phyloP scores from a whole-genome alignment of 1,139 yeast species.

The Schwanniomyces etchellsii region DNA sequence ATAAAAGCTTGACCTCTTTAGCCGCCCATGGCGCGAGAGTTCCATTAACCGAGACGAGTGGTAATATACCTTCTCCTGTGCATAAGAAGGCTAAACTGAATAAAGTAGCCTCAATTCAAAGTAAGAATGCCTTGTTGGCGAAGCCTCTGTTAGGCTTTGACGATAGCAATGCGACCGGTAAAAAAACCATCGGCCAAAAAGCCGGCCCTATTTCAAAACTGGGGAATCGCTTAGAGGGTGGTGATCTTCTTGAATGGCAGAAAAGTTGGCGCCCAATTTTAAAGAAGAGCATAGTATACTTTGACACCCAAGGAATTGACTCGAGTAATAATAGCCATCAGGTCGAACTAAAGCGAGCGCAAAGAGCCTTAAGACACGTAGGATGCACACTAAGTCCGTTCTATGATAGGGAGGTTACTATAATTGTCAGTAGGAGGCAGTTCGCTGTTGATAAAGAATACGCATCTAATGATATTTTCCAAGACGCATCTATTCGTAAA shows the following conservation, averaged over 20 bases:
- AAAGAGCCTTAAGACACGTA: slow-evolving; percentile 46
- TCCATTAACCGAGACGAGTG: slow-evolving; percentile 39
- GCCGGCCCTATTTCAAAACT: slow-evolving; percentile 5
- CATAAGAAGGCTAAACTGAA: slow-evolving; percentile 24
- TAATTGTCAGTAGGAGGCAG: slow-evolving; percentile 64
- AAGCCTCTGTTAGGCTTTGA: slow-evolving; percentile 6
- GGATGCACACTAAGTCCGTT: slow-evolving; percentile 70
- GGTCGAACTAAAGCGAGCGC: slow-evolving; percentile 50
- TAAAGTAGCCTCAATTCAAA: slow-evolving; percentile 3
- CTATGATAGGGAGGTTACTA: slow-evolving; percentile 74
- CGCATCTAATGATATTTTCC: slow-evolving; percentile 57
- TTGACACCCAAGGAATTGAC: slow-evolving; percentile 63
- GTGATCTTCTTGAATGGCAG: slow-evolving; percentile 70
- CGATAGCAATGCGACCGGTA: slow-evolving; percentile 1
- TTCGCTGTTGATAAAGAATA: slow-evolving; percentile 18
- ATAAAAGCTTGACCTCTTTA: neutral
- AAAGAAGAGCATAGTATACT: slow-evolving; percentile 69
- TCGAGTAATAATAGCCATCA: slow-evolving; percentile 35
- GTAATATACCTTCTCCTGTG: slow-evolving; percentile 37
- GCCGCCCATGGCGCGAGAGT: slow-evolving; percentile 19
- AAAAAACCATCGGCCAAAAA: slow-evolving; percentile 1
- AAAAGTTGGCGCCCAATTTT: slow-evolving; percentile 74
- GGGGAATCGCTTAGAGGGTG: slow-evolving; percentile 31
- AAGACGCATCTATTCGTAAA: slow-evolving; percentile 53
- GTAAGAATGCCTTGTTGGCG: slow-evolving; percentile 2